Percentiles rank a stretch among this genome's conserved stretches.
Conservation (phyloP, 352 stramenopile genomes). For the Phytophthora pisi region DNA sequence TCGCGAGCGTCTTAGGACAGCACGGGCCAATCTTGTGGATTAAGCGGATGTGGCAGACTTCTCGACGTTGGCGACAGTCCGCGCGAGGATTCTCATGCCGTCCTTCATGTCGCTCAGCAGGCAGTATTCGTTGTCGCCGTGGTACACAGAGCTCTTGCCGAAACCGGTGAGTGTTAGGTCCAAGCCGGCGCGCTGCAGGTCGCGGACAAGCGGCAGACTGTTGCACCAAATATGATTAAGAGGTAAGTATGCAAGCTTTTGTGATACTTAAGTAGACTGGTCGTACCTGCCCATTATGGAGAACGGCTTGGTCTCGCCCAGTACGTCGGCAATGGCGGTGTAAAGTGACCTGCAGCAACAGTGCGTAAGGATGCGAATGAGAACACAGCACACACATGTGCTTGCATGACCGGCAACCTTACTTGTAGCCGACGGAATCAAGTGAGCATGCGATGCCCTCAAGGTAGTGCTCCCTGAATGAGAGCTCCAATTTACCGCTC, state of each 20-base stretch:
- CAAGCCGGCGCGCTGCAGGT: slow-evolving; percentile 69
- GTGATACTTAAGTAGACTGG: not conserved
- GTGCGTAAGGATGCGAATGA: not conserved
- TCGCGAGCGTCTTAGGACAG: not conserved
- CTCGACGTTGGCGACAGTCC: slow-evolving; percentile 74
- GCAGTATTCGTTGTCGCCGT: slow-evolving; percentile 93
- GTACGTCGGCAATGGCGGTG: slow-evolving; percentile 72
- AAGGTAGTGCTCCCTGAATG: slow-evolving; percentile 72
- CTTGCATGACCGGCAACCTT: slow-evolving; percentile 1
- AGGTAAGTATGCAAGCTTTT: too few relatives aligned
- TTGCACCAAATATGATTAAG: not conserved
- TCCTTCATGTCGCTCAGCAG: slow-evolving; percentile 85
- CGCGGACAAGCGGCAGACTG: slow-evolving; percentile 67
- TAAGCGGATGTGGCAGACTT: slow-evolving; percentile 24
- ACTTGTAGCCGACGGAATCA: slow-evolving; percentile 84
- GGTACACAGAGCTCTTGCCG: slow-evolving; percentile 82
- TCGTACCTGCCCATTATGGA: slow-evolving; percentile 80
- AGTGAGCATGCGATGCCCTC: slow-evolving; percentile 92
- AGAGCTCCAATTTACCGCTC: slow-evolving; percentile 85
- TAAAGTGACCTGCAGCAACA: slow-evolving; percentile 53
- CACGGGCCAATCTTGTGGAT: not conserved
- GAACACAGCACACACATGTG: not conserved
- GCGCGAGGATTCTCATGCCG: slow-evolving; percentile 88
- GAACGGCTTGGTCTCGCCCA: slow-evolving; percentile 82
- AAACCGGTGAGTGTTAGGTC: slow-evolving; percentile 78